These are phyloP conservation scores for Hygrophorus pudorinus DNA, from an alignment of 768 basidiomycete species.

Conservation along the genomic window DNA sequence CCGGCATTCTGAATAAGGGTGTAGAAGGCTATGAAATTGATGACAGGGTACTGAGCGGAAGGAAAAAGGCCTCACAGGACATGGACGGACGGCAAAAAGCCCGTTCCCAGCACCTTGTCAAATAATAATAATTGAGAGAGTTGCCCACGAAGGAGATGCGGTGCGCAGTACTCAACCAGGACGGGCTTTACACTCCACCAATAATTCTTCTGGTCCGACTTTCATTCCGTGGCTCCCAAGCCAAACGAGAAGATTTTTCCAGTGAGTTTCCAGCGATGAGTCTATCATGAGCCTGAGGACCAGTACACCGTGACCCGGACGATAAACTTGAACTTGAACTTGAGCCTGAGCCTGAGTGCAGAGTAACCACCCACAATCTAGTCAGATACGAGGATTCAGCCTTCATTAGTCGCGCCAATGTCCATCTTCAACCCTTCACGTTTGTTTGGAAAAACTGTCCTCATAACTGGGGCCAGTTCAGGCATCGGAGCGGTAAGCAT, in stretches of 20 bases:
- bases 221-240: slow-evolving; percentile 38
- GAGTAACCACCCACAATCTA: too few species aligned
- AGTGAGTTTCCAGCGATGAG: slow-evolving; percentile 20
- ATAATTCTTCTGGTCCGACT: slow-evolving; percentile 27
- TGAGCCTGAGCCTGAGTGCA: too few species aligned
- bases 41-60: background rate
- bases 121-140: slow-evolving; percentile 4
- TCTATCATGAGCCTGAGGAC: background rate
- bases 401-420: slow-evolving; percentile 44
- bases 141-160: slow-evolving; percentile 3
- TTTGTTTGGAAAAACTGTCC: slow-evolving; percentile 74
- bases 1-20: slow-evolving; percentile 61
- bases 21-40: slow-evolving; percentile 27
- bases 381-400: background rate
- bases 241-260: slow-evolving; percentile 46
- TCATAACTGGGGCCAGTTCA: slow-evolving; percentile 83
- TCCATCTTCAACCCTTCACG: slow-evolving; percentile 76
- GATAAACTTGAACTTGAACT: too few species aligned
- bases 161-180: slow-evolving; percentile 40
- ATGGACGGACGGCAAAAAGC: slow-evolving; percentile 37
- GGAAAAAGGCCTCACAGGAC: background rate
- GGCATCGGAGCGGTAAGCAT: slow-evolving; percentile 78
- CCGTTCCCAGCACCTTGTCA: slow-evolving; percentile 57
- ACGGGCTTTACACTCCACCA: slow-evolving; percentile 41
- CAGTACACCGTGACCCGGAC: too few species aligned